Evolutionary conservation across 2,329 filamentous ascomycete species (phyloP).

Genomic region (Fusarium metavorans): DNA sequence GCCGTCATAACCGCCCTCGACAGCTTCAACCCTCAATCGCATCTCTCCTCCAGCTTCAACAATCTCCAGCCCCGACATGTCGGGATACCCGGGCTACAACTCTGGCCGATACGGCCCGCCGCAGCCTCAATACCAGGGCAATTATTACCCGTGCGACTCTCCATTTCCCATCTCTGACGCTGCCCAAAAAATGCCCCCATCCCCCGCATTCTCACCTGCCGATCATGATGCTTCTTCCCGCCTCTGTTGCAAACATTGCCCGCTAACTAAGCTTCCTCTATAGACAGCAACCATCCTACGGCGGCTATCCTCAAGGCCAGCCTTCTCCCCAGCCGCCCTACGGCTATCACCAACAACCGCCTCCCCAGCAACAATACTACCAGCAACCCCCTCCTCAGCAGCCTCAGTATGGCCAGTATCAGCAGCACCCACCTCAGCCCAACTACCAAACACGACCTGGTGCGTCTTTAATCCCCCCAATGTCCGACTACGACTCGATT

Average conservation of each 20-base stretch:
- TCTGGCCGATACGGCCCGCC: constrained; percentile 58
- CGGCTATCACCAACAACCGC: constrained; percentile 56
- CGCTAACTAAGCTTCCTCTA: constrained; percentile 39
- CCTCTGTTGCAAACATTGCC: constrained; percentile 23
- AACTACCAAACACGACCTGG: constrained; percentile 63
- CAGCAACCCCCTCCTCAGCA: constrained; percentile 50
- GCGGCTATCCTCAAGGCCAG: constrained; percentile 57
- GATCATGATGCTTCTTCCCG: constrained; percentile 18
- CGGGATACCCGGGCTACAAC: constrained; percentile 71
- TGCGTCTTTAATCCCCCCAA: constrained; percentile 46
- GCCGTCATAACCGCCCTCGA: background rate
- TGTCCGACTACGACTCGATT: background rate
- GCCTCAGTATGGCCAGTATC: constrained; percentile 49
- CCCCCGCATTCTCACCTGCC: constrained; percentile 25
- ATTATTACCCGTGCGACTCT: constrained; percentile 64
- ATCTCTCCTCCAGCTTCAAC: background rate
- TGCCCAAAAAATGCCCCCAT: constrained; percentile 8
- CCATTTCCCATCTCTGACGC: constrained; percentile 26
- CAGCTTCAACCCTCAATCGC: background rate
- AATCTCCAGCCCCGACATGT: constrained; percentile 59
- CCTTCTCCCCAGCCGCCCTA: constrained; percentile 64
- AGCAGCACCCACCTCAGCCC: constrained; percentile 51
- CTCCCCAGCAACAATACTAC: constrained; percentile 58
- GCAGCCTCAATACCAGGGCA: constrained; percentile 53
- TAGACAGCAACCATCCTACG: constrained; percentile 61